Evolutionary conservation across 2,329 filamentous ascomycete species (phyloP), one percentile per base, ranked within the genome.

Genomic region (Phialophora tarda): DNA sequence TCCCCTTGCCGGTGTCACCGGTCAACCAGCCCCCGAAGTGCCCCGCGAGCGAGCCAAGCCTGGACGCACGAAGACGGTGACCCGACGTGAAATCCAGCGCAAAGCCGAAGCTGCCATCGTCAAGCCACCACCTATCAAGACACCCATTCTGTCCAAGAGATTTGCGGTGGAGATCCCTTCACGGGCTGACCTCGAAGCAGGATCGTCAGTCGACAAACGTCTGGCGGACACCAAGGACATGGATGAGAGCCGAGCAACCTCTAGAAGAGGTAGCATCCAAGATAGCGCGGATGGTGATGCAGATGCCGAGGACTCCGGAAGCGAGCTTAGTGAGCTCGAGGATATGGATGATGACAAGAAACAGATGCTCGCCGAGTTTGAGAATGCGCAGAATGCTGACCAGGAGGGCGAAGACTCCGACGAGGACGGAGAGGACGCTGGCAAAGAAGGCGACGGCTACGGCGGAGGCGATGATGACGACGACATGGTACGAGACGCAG

Each of bases 241-340:
- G 79, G 72, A 71, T 12, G 70, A 72, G 12, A 77, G 76, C 53
- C 76, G 75, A 21, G 77, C 80, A 34, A 86, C 81, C 58, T 88
- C 86, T 64, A 82, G 84, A 5, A 82, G 83, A 0, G 85, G 84
- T 5, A 91, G 86, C 66, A 78, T 88, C 7, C 85, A 88, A 66
- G 87, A 89, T 67, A 88, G 85, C 48, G 88, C 86, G 0, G 88
- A 90, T 68, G 87, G 87, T 60, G 89, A 91, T 67, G 84, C 88
- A 4, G 82, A 86, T 28, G 78, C 84, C 3, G 84, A 83, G 38
- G 63, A 68, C 21, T 65, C 66, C 8, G 69, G 60, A 21, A 71
- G 67, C 56, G 69, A 71, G 30, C 58, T 69, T 2, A 71, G 68
- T 47, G 69, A 69, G 21, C 59, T 68, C 12, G 65, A 66, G 48